Percentiles rank a stretch among this genome's conserved stretches.
Evolutionary conservation across 768 basidiomycete species (phyloP).

Genomic region (Strobilomyces confusus): DNA sequence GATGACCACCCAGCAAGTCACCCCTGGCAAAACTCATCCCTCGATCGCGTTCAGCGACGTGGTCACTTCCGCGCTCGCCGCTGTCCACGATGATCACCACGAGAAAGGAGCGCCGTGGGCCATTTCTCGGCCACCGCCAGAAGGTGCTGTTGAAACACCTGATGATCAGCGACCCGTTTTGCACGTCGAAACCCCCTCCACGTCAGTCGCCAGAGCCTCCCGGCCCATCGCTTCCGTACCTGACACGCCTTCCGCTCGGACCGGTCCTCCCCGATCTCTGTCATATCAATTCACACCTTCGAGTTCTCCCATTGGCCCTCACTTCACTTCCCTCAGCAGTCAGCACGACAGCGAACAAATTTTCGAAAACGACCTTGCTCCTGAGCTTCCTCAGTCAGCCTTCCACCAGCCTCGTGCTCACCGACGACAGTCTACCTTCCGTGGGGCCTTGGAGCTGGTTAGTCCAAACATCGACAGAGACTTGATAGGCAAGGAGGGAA

Average conservation of each 20-base stretch:
- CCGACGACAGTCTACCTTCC: constrained; percentile 44
- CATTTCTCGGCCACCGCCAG: background rate
- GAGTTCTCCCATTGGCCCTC: constrained; percentile 34
- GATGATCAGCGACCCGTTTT: constrained; percentile 11
- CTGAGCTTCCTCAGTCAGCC: constrained; percentile 30
- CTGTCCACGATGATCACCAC: background rate
- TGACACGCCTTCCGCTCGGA: constrained; percentile 57
- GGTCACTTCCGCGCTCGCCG: constrained; percentile 3
- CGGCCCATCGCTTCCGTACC: constrained; percentile 12
- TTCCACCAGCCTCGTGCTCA: constrained; percentile 27
- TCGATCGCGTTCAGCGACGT: constrained; percentile 8
- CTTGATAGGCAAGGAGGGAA: constrained; percentile 48
- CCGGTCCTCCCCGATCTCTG: constrained; percentile 71
- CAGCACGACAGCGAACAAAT: constrained; percentile 25
- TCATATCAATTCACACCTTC: constrained; percentile 60
- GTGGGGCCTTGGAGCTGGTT: constrained; percentile 55
- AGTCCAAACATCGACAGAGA: constrained; percentile 34
- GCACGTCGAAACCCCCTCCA: constrained; percentile 12
- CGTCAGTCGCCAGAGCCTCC: constrained; percentile 2
- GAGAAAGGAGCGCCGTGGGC: background rate
- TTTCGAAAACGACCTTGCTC: constrained; percentile 32
- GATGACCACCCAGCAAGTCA: constrained; percentile 7
- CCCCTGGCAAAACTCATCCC: background rate
- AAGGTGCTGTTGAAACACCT: background rate
- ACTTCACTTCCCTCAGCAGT: constrained; percentile 22